These are phyloP conservation scores for Heliamphora exappendiculata DNA, from an alignment of 148 eudicot genomes.

Conservation along the genomic window DNA sequence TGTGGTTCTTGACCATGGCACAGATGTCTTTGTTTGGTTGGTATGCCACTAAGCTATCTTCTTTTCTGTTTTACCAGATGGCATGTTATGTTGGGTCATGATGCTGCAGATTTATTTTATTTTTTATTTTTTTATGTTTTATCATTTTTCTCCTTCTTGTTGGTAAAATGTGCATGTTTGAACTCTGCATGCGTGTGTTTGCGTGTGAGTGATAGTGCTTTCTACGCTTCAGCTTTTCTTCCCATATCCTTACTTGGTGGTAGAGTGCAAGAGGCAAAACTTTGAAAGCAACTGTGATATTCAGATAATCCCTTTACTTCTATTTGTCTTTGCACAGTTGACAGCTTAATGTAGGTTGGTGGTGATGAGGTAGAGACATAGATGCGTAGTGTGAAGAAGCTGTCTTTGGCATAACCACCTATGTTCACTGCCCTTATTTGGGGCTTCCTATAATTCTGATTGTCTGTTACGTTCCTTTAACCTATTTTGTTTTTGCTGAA, in stretches of 20 bases:
- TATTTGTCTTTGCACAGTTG: background rate
- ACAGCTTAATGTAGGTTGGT: background rate
- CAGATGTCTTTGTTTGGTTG: slow-evolving; percentile 98
- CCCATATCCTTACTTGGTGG: background rate
- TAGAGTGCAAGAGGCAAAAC: background rate
- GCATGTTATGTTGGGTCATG: background rate
- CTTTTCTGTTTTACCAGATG: background rate
- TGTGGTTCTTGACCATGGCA: slow-evolving; percentile 97
- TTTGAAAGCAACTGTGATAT: background rate
- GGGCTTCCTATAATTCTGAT: background rate
- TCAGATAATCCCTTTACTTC: background rate
- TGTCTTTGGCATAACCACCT: background rate
- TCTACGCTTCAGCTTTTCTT: background rate
- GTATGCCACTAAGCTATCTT: slow-evolving; percentile 36
- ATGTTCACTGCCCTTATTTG: background rate
- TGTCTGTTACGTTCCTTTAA: background rate
- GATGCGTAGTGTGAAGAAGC: background rate
- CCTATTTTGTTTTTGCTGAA: background rate
- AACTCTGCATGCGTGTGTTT: background rate
- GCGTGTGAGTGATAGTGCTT: background rate
- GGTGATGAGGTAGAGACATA: background rate
- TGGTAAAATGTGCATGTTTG: slow-evolving; percentile 1
- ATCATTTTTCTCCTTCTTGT: background rate
- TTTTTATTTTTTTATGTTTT: background rate
- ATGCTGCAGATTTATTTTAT: background rate